Evolutionary conservation across 2,329 filamentous ascomycete genomes (phyloP), one percentile per base, ranked within the genome.

Genomic region (Peltaster fructicola): DNA sequence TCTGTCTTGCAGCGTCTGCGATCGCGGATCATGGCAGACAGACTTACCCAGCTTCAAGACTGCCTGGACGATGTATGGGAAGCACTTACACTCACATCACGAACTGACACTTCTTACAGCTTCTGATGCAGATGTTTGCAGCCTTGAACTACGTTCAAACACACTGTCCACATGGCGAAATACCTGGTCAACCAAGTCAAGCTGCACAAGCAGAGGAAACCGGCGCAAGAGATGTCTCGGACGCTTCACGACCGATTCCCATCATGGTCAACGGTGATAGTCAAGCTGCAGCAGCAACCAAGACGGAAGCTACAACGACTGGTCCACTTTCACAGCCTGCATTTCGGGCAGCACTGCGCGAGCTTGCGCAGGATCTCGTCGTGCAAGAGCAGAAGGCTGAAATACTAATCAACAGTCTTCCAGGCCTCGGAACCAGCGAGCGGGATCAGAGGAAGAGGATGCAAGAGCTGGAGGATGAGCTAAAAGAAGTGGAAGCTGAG

Each of bases 341-440:
- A n/a, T n/a, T n/a, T n/a, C n/a, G n/a, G 27, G 63, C 65, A 3
- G 68, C 73, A 22, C 65, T 81, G 44, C 59, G 69, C 31, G 78
- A 85, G 48, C 59, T 88, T 26, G 75, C 77, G 17, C 65, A 68
- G 33, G 79, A 85, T 45, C 58, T 88, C 14, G 72, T 85, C 30
- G 49, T 77, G 30, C 81, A 84, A 43, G 74, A 82, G 40, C 77
- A 84, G 53, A 76, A 85, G 53, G 81, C 88, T 33, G 79, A 88
- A 48, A 60, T 68, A 21, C 55, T 88, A 23, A 77, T 85, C 30
- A 74, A 71, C 9, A 67, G 64, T 12, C 59, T 90, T 2, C 80
- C 80, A 0, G 80, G 80, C 0, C 56, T 88, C 12, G 74, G 80
- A 21, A 78, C 73, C 33, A 85, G 74, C 41, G 76, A 85, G 47